These are phyloP conservation scores for Termitomyces sp. DNA, from an alignment of 768 basidiomycete species.

Conservation along the genomic window DNA sequence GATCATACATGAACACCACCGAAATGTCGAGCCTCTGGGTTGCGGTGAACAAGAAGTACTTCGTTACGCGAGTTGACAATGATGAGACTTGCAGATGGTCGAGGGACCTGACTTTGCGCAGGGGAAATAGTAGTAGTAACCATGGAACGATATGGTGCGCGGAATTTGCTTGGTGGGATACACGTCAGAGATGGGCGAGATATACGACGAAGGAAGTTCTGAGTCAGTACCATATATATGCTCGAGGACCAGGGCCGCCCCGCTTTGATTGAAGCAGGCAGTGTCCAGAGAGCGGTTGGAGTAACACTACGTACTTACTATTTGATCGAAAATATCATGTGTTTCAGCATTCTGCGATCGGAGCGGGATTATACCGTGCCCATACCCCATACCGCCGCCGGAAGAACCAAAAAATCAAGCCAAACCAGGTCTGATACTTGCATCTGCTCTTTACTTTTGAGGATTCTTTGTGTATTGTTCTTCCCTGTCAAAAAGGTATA, in stretches of 20 bases:
- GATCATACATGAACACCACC: conserved; percentile 60
- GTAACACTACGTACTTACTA: no score
- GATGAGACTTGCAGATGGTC: conserved; percentile 66
- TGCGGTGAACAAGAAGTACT: conserved; percentile 66
- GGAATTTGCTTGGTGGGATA: not conserved
- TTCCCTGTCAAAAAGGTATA: no score
- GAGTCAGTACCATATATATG: conserved; percentile 4
- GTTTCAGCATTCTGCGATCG: no score
- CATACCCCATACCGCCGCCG: no score
- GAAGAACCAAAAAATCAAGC: no score
- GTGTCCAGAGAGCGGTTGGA: not conserved
- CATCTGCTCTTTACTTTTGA: no score
- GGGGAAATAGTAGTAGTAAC: not conserved
- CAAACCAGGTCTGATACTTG: no score
- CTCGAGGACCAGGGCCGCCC: not conserved
- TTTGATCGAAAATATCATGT: no score
- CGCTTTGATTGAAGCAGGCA: not conserved
- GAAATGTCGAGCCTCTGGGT: conserved; percentile 60
- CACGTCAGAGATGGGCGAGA: not conserved
- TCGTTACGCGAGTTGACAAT: conserved; percentile 66
- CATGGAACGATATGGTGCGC: conserved; percentile 5
- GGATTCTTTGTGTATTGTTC: no score
- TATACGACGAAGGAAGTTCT: not conserved
- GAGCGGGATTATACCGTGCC: no score
- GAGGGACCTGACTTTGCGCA: conserved; percentile 28